Evolutionary conservation across 306 rosid species (phyloP).

Genomic region (Citrullus mucosospermus): DNA sequence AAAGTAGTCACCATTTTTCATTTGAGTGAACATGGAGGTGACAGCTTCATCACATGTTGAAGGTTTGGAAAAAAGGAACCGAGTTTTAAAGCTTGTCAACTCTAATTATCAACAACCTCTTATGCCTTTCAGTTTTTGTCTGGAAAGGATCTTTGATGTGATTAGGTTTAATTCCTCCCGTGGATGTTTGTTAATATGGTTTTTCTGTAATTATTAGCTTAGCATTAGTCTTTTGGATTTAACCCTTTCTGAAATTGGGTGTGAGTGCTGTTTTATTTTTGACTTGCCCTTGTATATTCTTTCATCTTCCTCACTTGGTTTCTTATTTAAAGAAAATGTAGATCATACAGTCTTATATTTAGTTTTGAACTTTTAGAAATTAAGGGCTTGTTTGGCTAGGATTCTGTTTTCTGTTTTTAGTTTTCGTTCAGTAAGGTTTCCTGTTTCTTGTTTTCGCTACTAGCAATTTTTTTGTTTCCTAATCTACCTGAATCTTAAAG

Average conservation of each 20-base stretch:
- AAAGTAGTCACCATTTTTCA: neutral
- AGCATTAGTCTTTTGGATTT: no score
- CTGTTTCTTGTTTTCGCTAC: neutral
- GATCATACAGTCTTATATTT: no score
- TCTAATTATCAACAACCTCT: neutral
- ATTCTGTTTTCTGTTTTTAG: no score
- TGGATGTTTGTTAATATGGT: no score
- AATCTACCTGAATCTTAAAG: neutral
- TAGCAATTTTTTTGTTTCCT: neutral
- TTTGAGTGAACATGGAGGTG: neutral
- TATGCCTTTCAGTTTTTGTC: neutral
- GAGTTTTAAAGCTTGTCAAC: neutral
- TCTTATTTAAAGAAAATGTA: no score
- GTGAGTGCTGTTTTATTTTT: no score
- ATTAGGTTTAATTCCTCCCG: no score
- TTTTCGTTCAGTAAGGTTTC: no score
- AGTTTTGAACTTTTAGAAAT: neutral
- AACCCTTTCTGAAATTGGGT: no score
- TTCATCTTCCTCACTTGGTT: no score
- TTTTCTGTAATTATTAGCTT: no score
- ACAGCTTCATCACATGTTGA: neutral
- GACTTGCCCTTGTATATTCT: neutral
- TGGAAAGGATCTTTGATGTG: no score
- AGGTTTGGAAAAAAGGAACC: neutral
- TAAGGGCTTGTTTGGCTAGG: neutral